Percentiles rank a stretch among this genome's conserved stretches.
phyloP scores from a whole-genome alignment of 352 stramenopile genomes.

The Pythium diclinum region DNA sequence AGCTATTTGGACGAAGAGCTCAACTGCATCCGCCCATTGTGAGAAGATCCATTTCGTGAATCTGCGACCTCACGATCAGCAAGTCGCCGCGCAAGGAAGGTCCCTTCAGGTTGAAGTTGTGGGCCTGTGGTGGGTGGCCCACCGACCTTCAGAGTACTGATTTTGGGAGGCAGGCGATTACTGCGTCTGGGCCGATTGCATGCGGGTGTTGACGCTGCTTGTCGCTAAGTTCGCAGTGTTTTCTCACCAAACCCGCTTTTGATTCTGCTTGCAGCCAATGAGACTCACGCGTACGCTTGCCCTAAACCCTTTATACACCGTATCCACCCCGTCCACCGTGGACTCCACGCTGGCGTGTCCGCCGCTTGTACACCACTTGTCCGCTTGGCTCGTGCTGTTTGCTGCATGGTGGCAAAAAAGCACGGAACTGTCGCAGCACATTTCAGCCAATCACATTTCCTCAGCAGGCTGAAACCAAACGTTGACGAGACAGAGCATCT shows the following conservation, averaged over 20 bases:
- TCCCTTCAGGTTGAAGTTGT: slow-evolving; percentile 25
- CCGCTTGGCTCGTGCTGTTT: not conserved
- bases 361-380: slow-evolving; percentile 5
- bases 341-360: too few relatives aligned
- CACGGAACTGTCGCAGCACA: not conserved
- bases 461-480: not conserved
- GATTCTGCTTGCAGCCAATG: not conserved
- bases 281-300: slow-evolving; percentile 7
- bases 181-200: slow-evolving; percentile 5
- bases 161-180: slow-evolving; percentile 1
- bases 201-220: slow-evolving; percentile 21
- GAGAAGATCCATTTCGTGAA: too few relatives aligned
- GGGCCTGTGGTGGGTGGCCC: not conserved
- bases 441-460: slow-evolving; percentile 14
- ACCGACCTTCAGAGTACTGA: not conserved
- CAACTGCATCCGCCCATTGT: too few relatives aligned
- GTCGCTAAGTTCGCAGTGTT: slow-evolving; percentile 13
- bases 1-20: not conserved
- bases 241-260: not conserved
- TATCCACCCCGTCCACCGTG: not conserved
- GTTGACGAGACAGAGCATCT: slow-evolving; percentile 12
- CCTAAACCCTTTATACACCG: slow-evolving; percentile 15
- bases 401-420: slow-evolving; percentile 7
- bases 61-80: too few relatives aligned
- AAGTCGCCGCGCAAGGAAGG: not conserved